phyloP scores from a whole-genome alignment of 2,329 filamentous ascomycete species.

The Cercospora citrullina region DNA sequence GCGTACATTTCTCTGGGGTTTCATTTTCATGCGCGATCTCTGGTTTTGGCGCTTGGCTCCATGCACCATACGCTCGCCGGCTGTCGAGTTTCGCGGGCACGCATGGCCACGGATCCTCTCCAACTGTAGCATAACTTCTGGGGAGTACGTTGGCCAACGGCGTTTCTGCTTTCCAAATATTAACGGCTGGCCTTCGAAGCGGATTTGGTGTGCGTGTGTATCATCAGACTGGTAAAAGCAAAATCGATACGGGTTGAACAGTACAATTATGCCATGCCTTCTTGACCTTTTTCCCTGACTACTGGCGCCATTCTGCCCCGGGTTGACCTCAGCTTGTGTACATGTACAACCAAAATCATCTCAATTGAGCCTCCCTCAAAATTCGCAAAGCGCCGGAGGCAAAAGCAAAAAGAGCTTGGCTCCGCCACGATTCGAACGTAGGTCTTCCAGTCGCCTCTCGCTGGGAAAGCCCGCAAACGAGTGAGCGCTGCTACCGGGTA shows the following conservation, averaged over 20 bases:
- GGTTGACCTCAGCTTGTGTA: neutral
- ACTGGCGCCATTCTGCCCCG: neutral
- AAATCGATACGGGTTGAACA: slow-evolving; percentile 9
- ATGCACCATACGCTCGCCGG: slow-evolving; percentile 10
- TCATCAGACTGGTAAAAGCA: slow-evolving; percentile 16
- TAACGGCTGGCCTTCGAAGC: slow-evolving; percentile 5
- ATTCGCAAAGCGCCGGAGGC: neutral
- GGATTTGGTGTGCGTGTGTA: neutral
- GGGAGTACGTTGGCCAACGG: slow-evolving; percentile 1
- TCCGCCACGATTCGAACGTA: neutral
- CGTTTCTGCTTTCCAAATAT: slow-evolving; percentile 8
- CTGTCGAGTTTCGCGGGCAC: slow-evolving; percentile 1
- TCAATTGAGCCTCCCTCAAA: neutral
- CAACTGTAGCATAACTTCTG: slow-evolving; percentile 13
- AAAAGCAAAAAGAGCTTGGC: neutral
- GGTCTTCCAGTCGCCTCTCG: neutral
- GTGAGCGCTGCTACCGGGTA: neutral
- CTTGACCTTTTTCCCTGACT: neutral
- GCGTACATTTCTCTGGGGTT: neutral
- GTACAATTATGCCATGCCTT: neutral
- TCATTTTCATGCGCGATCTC: neutral
- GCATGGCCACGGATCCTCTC: neutral
- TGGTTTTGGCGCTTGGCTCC: neutral
- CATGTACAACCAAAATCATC: neutral
- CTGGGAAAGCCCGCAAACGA: neutral